A percentile compares a stretch with the other conserved stretches of the same genome.
Evolutionary conservation across 2,329 filamentous ascomycete species (phyloP).

Genomic region (Aschersonia sp.): DNA sequence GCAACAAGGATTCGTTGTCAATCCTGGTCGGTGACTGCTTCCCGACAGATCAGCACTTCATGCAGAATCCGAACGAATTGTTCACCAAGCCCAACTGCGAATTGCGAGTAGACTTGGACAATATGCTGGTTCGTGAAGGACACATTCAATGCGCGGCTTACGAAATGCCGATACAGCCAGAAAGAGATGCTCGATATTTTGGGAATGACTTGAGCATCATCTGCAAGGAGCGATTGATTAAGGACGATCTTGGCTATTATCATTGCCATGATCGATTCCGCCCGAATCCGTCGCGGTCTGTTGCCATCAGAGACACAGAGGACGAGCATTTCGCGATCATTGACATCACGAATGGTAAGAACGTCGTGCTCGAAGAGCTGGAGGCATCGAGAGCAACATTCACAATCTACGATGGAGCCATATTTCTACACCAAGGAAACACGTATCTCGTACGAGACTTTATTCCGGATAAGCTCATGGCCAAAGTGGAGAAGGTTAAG

Average conservation of each 20-base stretch:
- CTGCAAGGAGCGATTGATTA: constrained; percentile 57
- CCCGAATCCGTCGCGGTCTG: constrained; percentile 67
- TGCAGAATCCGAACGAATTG: constrained; percentile 89
- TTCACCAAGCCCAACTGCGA: constrained; percentile 84
- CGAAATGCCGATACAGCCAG: constrained; percentile 81
- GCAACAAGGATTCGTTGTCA: constrained; percentile 87
- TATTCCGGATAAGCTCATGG: constrained; percentile 63
- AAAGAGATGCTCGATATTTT: constrained; percentile 66
- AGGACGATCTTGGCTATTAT: constrained; percentile 68
- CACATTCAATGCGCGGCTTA: constrained; percentile 92
- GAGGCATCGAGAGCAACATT: constrained; percentile 92
- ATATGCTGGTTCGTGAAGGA: constrained; percentile 81
- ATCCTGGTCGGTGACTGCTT: constrained; percentile 82
- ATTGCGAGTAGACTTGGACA: constrained; percentile 81
- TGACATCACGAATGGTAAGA: constrained; percentile 69
- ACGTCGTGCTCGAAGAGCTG: constrained; percentile 85
- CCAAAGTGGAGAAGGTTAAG: constrained; percentile 75
- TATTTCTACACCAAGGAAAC: constrained; percentile 91
- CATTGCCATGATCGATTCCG: constrained; percentile 83
- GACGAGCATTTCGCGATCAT: constrained; percentile 92
- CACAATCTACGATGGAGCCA: constrained; percentile 91
- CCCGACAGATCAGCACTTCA: constrained; percentile 88
- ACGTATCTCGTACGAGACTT: constrained; percentile 89
- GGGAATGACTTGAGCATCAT: constrained; percentile 57
- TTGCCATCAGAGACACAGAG: constrained; percentile 76